Evolutionary conservation across 1,284 basidiomycete species (phyloP), one percentile per base, ranked within the genome.

Genomic region (Rhizoctonia solani): DNA sequence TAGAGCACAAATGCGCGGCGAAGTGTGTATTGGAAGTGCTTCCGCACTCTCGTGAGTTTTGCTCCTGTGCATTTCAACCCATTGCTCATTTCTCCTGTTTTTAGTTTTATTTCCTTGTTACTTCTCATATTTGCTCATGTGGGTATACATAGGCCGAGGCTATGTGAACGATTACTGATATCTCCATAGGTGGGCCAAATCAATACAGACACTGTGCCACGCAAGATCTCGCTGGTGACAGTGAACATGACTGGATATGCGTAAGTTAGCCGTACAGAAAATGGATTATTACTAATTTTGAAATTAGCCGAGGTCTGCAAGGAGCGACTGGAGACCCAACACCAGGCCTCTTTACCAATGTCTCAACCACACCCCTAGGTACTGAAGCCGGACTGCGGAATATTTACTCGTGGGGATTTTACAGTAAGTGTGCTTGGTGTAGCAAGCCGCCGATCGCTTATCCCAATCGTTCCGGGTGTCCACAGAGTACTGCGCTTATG

Each of bases 371-470:
- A 54, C 87, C 89, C 3, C 82, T 92, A 2, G 81, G 79, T 63
- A 74, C 78, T 54, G 73, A 78, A 56, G 77, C 79, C 23, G 90
- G 90, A 32, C 78, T 92, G 65, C 85, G 90, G 72, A 82, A 87
- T 74, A 75, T 81, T 69, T 92, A 92, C 77, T 79, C 85, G 68
- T 92, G 88, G 71, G 90, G 90, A 23, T 79, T 92, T 42, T 92
- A 92, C 78, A 69, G 70, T 71, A 39, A 25, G 70, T 53, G 29
- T 19, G 13, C 11, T 32, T 27, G 32, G 21, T 21, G 2, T 44
- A 4, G 27, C 16, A 30, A 5, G 37, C 44, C 13, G 2, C 25
- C 52, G 19, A 54, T 19, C 30, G 63, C 53, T 49, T 13, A 55
- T 58, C 32, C 41, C 34, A 19, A 29, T 41, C 14, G 29, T 53